Percentiles rank a stretch among this genome's conserved stretches.
phyloP scores from a whole-genome alignment of 257 asterid species.

The Mitragyna speciosa region DNA sequence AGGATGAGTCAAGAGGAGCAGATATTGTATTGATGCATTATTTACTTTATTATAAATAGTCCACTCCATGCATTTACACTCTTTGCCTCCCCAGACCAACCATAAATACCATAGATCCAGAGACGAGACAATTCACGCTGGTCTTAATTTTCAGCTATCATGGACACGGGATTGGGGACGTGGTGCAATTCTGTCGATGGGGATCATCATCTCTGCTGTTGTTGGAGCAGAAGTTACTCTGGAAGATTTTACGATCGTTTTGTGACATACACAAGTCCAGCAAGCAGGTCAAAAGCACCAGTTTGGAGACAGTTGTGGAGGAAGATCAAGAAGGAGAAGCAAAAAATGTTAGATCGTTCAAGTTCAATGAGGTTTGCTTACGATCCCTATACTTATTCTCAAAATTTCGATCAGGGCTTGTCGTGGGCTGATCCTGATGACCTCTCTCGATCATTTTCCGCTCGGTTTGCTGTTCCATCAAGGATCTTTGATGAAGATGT shows the following conservation, averaged over 20 bases:
- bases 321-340: constrained; percentile 69
- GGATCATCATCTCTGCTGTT: constrained; percentile 21
- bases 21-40: constrained; percentile 5
- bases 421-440: constrained; percentile 45
- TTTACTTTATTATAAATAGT: constrained; percentile 23
- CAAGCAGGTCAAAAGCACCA: constrained; percentile 37
- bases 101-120: background rate
- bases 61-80: constrained; percentile 7
- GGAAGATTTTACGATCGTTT: constrained; percentile 38
- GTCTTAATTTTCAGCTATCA: background rate
- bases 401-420: constrained; percentile 67
- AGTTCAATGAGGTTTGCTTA: constrained; percentile 58
- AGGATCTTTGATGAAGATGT: constrained; percentile 51
- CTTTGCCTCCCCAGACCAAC: background rate
- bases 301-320: constrained; percentile 68
- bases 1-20: constrained; percentile 10
- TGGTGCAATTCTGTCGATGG: constrained; percentile 31
- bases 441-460: constrained; percentile 63
- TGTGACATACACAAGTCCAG: constrained; percentile 19
- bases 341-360: constrained; percentile 35
- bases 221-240: constrained; percentile 42
- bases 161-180: constrained; percentile 45
- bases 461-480: constrained; percentile 68
- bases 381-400: constrained; percentile 61
- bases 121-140: background rate